Percentiles rank a stretch among this genome's conserved stretches.
Conservation (phyloP, 306 rosid species). For the Fragaria vesca region DNA sequence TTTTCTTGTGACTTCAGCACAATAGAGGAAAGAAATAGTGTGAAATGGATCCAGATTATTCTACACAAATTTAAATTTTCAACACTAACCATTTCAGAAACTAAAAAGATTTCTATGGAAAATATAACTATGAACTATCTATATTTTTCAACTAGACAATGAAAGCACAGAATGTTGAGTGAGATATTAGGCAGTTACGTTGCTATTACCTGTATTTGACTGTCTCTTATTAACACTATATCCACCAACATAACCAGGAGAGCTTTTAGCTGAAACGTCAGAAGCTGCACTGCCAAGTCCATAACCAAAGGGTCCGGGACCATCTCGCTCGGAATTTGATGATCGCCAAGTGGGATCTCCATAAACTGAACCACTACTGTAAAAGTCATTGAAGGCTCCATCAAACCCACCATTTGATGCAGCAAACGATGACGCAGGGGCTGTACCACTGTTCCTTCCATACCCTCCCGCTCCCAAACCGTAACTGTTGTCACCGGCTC, state of each 20-base stretch:
- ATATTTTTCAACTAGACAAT: not conserved
- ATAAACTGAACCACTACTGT: conserved; percentile 60
- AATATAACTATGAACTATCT: not conserved
- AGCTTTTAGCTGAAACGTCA: conserved; percentile 71
- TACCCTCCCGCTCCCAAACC: conserved; percentile 75
- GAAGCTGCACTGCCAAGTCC: conserved; percentile 75
- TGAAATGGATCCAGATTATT: conserved; percentile 1
- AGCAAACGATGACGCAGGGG: conserved; percentile 66
- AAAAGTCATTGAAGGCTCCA: conserved; percentile 66
- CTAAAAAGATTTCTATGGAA: not conserved
- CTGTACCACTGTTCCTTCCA: conserved; percentile 70
- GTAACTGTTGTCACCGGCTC: conserved; percentile 62
- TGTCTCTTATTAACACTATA: conserved; percentile 93
- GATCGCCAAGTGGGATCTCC: conserved; percentile 93
- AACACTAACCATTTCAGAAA: not conserved
- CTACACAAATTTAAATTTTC: not conserved
- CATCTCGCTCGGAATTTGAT: conserved; percentile 73
- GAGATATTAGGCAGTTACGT: conserved; percentile 22
- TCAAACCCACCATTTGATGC: conserved; percentile 83
- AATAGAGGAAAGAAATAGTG: not conserved
- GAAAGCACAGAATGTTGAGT: not conserved
- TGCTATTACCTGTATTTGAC: conserved; percentile 87
- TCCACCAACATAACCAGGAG: conserved; percentile 94
- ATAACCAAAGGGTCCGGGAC: conserved; percentile 78
- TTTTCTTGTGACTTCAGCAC: not conserved